These are phyloP conservation scores for Fistulina hepatica DNA, from an alignment of 1,284 basidiomycete genomes.

Conservation along the genomic window DNA sequence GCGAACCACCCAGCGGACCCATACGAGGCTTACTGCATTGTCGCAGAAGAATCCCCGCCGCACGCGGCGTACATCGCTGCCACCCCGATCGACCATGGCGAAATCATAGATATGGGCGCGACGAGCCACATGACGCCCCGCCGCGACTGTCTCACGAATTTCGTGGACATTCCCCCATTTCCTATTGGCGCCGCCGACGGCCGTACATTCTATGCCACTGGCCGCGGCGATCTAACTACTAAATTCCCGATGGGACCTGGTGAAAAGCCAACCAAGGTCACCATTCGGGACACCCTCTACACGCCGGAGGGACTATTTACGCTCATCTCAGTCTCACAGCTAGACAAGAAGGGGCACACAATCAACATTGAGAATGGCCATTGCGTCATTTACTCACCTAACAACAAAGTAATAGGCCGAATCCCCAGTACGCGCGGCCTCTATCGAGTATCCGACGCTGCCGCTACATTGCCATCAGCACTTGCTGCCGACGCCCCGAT, in stretches of 20 bases:
- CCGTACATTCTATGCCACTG: neutral
- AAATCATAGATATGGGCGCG: slow-evolving; percentile 7
- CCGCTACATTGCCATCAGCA: neutral
- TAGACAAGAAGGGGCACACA: slow-evolving; percentile 8
- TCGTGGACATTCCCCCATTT: slow-evolving; percentile 6
- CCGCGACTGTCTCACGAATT: slow-evolving; percentile 4
- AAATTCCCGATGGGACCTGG: slow-evolving; percentile 9
- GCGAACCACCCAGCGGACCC: too few species aligned
- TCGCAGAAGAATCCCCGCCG: too few species aligned
- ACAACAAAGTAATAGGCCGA: slow-evolving; percentile 4
- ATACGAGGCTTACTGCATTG: too few species aligned
- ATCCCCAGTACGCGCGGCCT: slow-evolving; percentile 9
- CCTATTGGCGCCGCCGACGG: neutral
- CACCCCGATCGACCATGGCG: too few species aligned
- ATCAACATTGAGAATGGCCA: slow-evolving; percentile 7
- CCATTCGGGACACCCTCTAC: slow-evolving; percentile 5
- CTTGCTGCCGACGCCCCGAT: neutral
- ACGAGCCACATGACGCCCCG: slow-evolving; percentile 8
- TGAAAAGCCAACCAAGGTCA: slow-evolving; percentile 5
- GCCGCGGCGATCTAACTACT: neutral
- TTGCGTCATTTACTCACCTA: slow-evolving; percentile 5
- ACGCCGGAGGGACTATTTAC: slow-evolving; percentile 7
- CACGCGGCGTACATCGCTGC: too few species aligned
- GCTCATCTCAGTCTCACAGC: slow-evolving; percentile 4
- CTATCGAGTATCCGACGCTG: slow-evolving; percentile 9